Evolutionary conservation across 2,329 filamentous ascomycete genomes (phyloP).

Genomic region (Lachnellula hyalina): DNA sequence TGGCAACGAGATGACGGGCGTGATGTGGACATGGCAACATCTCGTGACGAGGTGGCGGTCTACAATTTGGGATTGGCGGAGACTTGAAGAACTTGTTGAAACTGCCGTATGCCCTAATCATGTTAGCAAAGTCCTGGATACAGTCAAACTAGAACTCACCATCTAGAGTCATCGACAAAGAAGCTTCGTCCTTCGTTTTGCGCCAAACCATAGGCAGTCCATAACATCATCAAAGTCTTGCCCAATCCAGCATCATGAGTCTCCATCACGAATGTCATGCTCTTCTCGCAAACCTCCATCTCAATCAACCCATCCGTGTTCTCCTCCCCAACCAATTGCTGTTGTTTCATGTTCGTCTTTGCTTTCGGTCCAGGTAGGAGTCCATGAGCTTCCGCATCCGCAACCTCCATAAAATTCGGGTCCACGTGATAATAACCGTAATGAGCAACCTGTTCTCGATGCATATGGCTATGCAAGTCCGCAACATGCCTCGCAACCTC

Average conservation of each 20-base stretch:
- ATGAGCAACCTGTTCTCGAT: slow-evolving; percentile 40
- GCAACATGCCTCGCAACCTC: slow-evolving; percentile 57
- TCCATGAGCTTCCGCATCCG: slow-evolving; percentile 61
- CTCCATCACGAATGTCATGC: slow-evolving; percentile 74
- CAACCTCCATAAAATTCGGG: slow-evolving; percentile 67
- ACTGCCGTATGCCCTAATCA: slow-evolving; percentile 61
- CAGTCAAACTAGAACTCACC: slow-evolving; percentile 37
- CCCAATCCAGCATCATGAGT: slow-evolving; percentile 71
- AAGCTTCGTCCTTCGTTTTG: slow-evolving; percentile 69
- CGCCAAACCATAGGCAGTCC: slow-evolving; percentile 78
- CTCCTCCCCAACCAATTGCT: slow-evolving; percentile 42
- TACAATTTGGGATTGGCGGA: slow-evolving; percentile 60
- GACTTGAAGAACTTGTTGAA: slow-evolving; percentile 68
- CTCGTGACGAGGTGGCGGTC: slow-evolving; percentile 66
- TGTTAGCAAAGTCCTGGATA: slow-evolving; percentile 9
- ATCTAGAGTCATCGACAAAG: slow-evolving; percentile 79
- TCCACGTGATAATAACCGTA: slow-evolving; percentile 57
- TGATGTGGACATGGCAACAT: slow-evolving; percentile 75
- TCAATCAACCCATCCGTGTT: slow-evolving; percentile 39
- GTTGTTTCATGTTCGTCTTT: slow-evolving; percentile 26
- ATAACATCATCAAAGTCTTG: slow-evolving; percentile 69
- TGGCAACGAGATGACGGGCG: slow-evolving; percentile 70
- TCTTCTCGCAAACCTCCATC: slow-evolving; percentile 58
- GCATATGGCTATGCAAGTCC: slow-evolving; percentile 41
- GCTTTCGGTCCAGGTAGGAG: slow-evolving; percentile 45